Base-by-base conservation (phyloP, 768 basidiomycete species). In the Rubroboletus satanas region DNA sequence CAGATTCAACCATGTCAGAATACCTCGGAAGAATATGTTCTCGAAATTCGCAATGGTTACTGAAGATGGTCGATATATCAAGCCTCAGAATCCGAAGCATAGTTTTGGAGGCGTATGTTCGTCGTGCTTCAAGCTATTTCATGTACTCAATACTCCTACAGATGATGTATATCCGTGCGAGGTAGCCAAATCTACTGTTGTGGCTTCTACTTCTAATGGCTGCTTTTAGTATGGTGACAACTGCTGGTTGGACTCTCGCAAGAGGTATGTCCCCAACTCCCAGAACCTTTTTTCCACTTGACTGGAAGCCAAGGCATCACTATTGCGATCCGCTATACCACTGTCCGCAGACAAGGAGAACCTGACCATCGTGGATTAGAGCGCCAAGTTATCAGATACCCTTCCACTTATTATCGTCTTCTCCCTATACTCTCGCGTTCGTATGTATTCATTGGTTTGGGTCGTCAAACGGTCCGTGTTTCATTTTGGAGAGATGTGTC, bases 101-200 rank as follows among this genome's bases (percentile, higher is more conserved):
- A 86, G 85, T 58, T 90, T 88, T 57, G 85, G 85, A 49, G 87
- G 88, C 3, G 87, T 88, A 64, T 62, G 83, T 78, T 11, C 32
- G 11, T 17, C 18, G 10, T 18, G 5, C 21, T 37, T 23, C 52
- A 7, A 23, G 33, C 14, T 11, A 17, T 18, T 43, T 29, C 23
- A 23, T 18, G 4, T 33, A 39, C 36, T 57, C 26, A 50, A 41
- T 11, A 23, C 1, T 37, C 31, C 37, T 15, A 3, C 4, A 88
- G 87, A 88, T 90, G 87, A 66, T 88, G 46, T 85, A 84, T 64
- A 86, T 88, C 48, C 83, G 87, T 12, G 79, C 87, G 28, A 74
- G 72, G 86, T 87, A 63, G 56, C 9, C 17, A 33, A 10, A 29
- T 21, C 17, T 41, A 14, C 7, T 39, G 2, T 45, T 18, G 7